Base-by-base conservation (phyloP, 2,329 filamentous ascomycete genomes). In the Aspergillus sp. region DNA sequence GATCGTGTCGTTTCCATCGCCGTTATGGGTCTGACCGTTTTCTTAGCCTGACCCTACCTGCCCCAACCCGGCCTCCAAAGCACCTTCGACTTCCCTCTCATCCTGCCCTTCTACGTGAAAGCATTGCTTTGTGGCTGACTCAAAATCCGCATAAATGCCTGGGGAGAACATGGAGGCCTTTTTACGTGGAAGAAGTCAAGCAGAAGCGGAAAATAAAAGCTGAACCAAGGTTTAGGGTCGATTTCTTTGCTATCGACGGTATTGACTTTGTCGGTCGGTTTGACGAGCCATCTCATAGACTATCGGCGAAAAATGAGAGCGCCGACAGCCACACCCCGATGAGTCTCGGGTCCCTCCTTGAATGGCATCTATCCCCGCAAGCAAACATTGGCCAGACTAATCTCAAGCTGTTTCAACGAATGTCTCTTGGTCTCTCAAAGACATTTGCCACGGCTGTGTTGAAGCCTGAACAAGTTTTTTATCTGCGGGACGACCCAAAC, bases 1-100 rank as follows among this genome's bases (percentile, higher is more conserved):
- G 68, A 49, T 74, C 75, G 11, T 79, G 77, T 66, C 77, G 79
- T 1, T 76, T 81, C 35, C 71, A 76, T 49, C 71, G 79, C 19
- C 73, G 75, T 31, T 80, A 79, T 62, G 79, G 79, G 4, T 74
- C 74, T 5, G 78, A 80, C 66, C 68, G 79, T 31, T 81, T 80
- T 56, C 63, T 80, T 14, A 73, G 74, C 27, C 49, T 81, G 14
- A 74, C 69, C 1, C 62, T 77, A 3, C 76, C 73, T 4, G 66
- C 67, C 12, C 64, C 70, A 9, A 53, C 69, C 44, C 66, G 62
- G 14, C 68, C 70, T 15, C 72, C 70, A 6, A 21, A 5, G 1
- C 63, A 71, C 62, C 61, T 67, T 33, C 71, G 48, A 45, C 59
- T 65, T 3, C 49, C 56, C 2, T 59, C 59, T 2, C 62, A 69